Conservation (phyloP, 768 basidiomycete species). For the Plicaturopsis crispa region DNA sequence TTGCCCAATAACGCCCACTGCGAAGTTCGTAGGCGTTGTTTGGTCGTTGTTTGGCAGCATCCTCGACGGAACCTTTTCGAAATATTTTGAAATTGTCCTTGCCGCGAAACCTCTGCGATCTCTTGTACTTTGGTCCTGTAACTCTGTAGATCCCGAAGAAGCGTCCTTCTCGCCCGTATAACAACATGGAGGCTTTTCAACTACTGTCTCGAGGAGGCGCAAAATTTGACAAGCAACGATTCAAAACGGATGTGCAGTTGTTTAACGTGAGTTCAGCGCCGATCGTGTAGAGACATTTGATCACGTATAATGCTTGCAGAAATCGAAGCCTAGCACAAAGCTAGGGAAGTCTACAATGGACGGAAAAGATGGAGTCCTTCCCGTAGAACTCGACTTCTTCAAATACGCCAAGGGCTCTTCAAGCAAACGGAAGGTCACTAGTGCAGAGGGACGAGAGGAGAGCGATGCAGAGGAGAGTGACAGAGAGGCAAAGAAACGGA, state of each 20-base stretch:
- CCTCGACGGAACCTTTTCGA: too few species aligned
- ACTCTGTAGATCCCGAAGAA: too few species aligned
- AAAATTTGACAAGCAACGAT: conserved; percentile 71
- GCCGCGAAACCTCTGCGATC: too few species aligned
- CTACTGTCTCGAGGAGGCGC: conserved; percentile 83
- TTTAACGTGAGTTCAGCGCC: conserved; percentile 46
- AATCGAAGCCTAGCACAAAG: conserved; percentile 15
- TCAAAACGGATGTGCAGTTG: conserved; percentile 58
- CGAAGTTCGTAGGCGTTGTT: too few species aligned
- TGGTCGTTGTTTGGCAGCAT: too few species aligned
- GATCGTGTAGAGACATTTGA: conserved; percentile 7
- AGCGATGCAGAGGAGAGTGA: conserved; percentile 19
- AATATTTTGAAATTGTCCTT: too few species aligned
- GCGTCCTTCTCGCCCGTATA: too few species aligned
- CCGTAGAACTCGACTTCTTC: conserved; percentile 85
- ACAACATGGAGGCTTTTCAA: conserved; percentile 86
- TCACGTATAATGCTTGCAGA: conserved; percentile 11
- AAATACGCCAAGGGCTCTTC: conserved; percentile 62
- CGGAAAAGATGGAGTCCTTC: conserved; percentile 58
- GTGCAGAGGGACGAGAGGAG: conserved; percentile 16
- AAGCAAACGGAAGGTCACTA: conserved; percentile 42
- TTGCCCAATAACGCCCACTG: too few species aligned
- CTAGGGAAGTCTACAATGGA: conserved; percentile 14
- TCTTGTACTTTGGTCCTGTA: too few species aligned
- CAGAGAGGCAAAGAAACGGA: conserved; percentile 12